A percentile compares a stretch with the other conserved stretches of the same genome.
Evolutionary conservation across 2,329 filamentous ascomycete genomes (phyloP).

Genomic region (Phialophora chinensis): DNA sequence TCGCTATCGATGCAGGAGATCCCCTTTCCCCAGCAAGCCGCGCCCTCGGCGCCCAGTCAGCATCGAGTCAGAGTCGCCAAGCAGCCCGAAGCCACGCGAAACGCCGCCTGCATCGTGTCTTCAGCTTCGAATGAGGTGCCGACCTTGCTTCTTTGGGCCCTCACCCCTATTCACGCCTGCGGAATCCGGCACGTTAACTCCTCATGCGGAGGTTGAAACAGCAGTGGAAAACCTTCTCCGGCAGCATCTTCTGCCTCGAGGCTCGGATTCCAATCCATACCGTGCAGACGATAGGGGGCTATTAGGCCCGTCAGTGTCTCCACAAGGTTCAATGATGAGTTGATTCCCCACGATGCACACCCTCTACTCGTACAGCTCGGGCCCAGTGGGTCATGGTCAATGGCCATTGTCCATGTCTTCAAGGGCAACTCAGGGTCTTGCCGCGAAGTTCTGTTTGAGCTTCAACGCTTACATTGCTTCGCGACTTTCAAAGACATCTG

Average conservation of each 20-base stretch:
- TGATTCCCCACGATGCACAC: background rate
- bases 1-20: background rate
- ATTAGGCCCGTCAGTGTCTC: background rate
- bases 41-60: background rate
- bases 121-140: background rate
- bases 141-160: background rate
- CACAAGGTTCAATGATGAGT: background rate
- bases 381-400: too few species aligned
- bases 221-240: too few species aligned
- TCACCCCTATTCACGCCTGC: background rate
- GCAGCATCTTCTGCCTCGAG: background rate
- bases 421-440: background rate
- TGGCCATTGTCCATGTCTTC: background rate
- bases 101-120: background rate
- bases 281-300: background rate
- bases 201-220: background rate
- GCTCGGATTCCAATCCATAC: background rate
- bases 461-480: background rate
- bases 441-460: background rate
- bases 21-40: background rate
- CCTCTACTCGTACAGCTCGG: background rate
- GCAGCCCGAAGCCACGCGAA: background rate
- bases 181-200: too few species aligned
- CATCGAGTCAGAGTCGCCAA: background rate
- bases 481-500: background rate